phyloP scores from a whole-genome alignment of 139 green algal species.

The Chloropicon primus region DNA sequence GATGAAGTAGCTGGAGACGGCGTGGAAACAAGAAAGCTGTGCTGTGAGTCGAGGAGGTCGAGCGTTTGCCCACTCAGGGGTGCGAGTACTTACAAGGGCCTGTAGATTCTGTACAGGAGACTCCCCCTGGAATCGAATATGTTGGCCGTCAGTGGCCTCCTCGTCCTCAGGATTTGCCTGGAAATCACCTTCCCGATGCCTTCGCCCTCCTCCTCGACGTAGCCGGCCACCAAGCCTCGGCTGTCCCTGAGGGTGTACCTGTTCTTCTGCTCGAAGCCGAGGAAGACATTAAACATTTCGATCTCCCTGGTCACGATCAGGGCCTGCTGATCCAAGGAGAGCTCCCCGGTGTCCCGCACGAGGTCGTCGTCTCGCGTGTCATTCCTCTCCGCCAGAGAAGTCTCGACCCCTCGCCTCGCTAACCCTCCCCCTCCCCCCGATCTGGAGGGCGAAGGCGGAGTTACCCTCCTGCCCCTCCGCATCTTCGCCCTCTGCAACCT shows the following conservation, averaged over 20 bases:
- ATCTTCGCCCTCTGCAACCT: not conserved
- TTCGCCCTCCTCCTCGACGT: conserved; percentile 52
- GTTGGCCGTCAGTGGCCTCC: conserved; percentile 57
- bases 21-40: no score
- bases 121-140: conserved; percentile 24
- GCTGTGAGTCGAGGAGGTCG: conserved; percentile 57
- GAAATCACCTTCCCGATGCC: conserved; percentile 53
- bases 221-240: conserved; percentile 32
- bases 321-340: not conserved
- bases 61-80: conserved; percentile 28
- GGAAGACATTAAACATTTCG: conserved; percentile 61
- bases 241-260: conserved; percentile 62
- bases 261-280: conserved; percentile 73
- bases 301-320: conserved; percentile 33
- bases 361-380: not conserved
- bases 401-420: no score
- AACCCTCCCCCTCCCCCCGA: not conserved
- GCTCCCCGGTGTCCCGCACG: not conserved
- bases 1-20: no score
- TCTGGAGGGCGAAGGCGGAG: not conserved
- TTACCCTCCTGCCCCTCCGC: not conserved
- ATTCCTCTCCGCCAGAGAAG: not conserved
- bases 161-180: conserved; percentile 56
- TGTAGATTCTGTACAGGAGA: not conserved
- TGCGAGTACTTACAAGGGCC: no score